Conservation (phyloP, 192 early-diverging fungal genomes). For the Entomortierella chlamydospora region DNA sequence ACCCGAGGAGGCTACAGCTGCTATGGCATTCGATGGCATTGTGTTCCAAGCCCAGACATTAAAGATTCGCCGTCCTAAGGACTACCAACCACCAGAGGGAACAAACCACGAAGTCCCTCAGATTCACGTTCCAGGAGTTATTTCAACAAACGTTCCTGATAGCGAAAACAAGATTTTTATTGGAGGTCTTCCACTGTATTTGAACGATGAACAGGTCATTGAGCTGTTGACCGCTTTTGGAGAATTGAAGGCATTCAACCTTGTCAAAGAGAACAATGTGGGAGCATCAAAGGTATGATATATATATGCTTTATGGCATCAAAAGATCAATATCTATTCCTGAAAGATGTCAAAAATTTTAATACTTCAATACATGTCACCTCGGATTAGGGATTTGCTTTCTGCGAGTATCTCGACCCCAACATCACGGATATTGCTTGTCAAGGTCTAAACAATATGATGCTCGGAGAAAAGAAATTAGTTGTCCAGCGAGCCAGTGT, state of each 20-base stretch:
- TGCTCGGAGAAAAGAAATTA: constrained; percentile 91
- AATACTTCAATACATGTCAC: too few species aligned
- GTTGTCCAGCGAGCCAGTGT: constrained; percentile 95
- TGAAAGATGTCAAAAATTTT: neutral
- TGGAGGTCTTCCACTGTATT: constrained; percentile 88
- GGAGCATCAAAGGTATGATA: constrained; percentile 77
- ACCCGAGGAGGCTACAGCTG: constrained; percentile 89
- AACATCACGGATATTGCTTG: constrained; percentile 92
- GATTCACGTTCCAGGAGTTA: constrained; percentile 77
- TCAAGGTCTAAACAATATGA: constrained; percentile 95
- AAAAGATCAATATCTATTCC: neutral
- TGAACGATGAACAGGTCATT: constrained; percentile 93
- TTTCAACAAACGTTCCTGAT: constrained; percentile 93
- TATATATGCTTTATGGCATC: neutral
- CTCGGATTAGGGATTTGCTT: constrained; percentile 84
- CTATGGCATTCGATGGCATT: constrained; percentile 94
- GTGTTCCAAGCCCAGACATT: constrained; percentile 84
- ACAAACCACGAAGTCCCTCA: constrained; percentile 61
- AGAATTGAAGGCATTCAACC: constrained; percentile 89
- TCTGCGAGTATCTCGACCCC: constrained; percentile 95
- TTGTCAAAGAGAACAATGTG: constrained; percentile 87
- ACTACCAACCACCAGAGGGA: constrained; percentile 80
- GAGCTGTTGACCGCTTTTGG: constrained; percentile 96
- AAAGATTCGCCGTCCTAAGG: constrained; percentile 95
- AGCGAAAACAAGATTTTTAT: constrained; percentile 95